phyloP scores from a whole-genome alignment of 139 green algal species.

The Tetradesmus lagerheimii region DNA sequence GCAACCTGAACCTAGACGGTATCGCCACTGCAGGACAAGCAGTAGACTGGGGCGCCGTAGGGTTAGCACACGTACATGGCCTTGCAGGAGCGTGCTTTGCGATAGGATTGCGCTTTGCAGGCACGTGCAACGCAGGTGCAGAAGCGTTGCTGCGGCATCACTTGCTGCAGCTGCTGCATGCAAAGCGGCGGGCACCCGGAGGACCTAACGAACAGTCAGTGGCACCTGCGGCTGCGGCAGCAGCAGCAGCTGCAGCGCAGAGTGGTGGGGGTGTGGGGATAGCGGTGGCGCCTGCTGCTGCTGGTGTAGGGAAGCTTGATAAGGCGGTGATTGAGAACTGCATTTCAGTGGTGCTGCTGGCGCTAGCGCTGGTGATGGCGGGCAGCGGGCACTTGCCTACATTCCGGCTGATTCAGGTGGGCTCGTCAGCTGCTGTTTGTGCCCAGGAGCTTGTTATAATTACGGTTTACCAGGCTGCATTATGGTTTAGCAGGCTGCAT shows the following conservation, averaged over 20 bases:
- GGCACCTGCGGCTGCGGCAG: conserved; percentile 21
- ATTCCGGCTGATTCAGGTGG: conserved; percentile 83
- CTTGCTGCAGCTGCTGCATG: conserved; percentile 73
- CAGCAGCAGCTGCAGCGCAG: conserved; percentile 32
- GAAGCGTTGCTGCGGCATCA: conserved; percentile 71
- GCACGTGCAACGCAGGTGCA: conserved; percentile 66
- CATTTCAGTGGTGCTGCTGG: conserved; percentile 72
- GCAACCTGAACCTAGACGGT: neutral
- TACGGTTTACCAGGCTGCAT: too few species aligned
- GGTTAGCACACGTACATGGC: conserved; percentile 55
- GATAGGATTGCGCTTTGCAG: conserved; percentile 90
- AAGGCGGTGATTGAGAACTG: conserved; percentile 71
- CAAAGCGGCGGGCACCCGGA: conserved; percentile 64
- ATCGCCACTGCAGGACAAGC: neutral
- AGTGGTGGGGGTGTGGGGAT: neutral
- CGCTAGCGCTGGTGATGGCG: conserved; percentile 92
- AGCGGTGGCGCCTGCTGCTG: conserved; percentile 28
- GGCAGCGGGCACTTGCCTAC: conserved; percentile 92
- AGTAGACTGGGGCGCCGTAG: conserved; percentile 21
- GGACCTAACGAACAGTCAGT: conserved; percentile 59
- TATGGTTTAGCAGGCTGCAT: too few species aligned
- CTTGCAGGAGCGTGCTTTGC: conserved; percentile 87
- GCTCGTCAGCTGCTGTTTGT: neutral
- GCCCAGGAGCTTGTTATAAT: too few species aligned
- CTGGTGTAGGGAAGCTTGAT: conserved; percentile 52